Base-by-base conservation (phyloP, 2,329 filamentous ascomycete species). In the Trichophyton equinum region DNA sequence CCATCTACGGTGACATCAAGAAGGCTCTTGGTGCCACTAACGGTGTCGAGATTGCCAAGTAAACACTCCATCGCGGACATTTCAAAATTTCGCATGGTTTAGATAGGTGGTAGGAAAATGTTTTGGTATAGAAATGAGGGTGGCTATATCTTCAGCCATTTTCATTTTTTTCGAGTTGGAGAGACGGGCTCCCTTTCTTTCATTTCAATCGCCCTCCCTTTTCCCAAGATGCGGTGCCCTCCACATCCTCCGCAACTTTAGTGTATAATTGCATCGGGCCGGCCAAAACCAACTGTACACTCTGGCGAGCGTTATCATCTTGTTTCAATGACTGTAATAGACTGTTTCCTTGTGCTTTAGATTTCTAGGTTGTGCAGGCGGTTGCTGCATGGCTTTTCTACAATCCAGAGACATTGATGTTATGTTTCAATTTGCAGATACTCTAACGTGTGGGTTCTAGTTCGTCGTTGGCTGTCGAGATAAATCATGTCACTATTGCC, bases 1-100 rank as follows among this genome's bases (percentile, higher is more conserved):
- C 88, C 71, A 95, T 95, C 76, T 95, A 95, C 73, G 82, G 63
- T 63, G 80, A 82, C 69, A 78, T 87, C 68, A 88, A 88, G 80
- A 83, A 85, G 75, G 75, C 56, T 58, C 51, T 55, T 33, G 51
- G 51, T 61, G 89, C 88, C 58, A 83, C 81, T 13, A 86, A 85
- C n/a, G 88, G 87, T 76, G 85, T 91, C 38, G 87, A 91, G 76
- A 87, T 90, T 66, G 74, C 68, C 67, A 77, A 77, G 72, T 77
- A 76, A 65, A 69, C 51, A 7, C n/a, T 15, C 25, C 51, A 55
- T 9, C 7, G 51, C 62, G 22, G 60, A 33, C 60, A 3, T n/a
- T n/a, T 18, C 27, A 25, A 40, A 55, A 58, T 57, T 30, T 46
- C 30, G 38, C 59, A 20, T 42, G 27, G 38, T 40, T 53, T 56